These are phyloP conservation scores for Phytophthora crassamura DNA, from an alignment of 352 stramenopile species.

Conservation along the genomic window DNA sequence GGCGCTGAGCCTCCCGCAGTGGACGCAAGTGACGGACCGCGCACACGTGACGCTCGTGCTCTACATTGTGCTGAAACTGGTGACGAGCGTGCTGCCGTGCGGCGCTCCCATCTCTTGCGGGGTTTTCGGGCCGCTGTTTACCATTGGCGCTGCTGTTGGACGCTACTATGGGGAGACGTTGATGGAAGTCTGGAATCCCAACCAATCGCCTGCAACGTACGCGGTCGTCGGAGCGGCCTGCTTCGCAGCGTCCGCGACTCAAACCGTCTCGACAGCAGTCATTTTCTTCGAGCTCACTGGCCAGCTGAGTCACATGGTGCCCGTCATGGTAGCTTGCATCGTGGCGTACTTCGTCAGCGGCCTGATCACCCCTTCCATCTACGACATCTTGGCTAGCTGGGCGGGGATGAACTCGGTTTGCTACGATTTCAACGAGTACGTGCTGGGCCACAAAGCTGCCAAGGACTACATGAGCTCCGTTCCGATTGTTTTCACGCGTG, in stretches of 20 bases:
- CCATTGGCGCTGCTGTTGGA: conserved; percentile 78
- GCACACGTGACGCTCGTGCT: conserved; percentile 67
- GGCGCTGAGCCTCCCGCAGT: conserved; percentile 58
- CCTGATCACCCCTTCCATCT: conserved; percentile 81
- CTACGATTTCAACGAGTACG: conserved; percentile 82
- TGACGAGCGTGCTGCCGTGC: conserved; percentile 71
- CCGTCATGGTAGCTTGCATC: conserved; percentile 83
- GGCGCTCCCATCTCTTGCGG: conserved; percentile 80
- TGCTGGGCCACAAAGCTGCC: conserved; percentile 71
- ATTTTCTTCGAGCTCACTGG: conserved; percentile 91
- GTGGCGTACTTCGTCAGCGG: conserved; percentile 82
- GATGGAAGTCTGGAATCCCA: conserved; percentile 79
- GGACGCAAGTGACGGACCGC: conserved; percentile 68
- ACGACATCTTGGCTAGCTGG: conserved; percentile 85
- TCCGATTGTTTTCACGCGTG: conserved; percentile 65
- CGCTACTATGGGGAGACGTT: conserved; percentile 81
- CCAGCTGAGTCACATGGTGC: conserved; percentile 84
- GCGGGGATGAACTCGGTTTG: conserved; percentile 80
- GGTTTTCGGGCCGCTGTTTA: conserved; percentile 85
- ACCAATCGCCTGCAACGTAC: conserved; percentile 83
- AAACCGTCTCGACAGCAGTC: conserved; percentile 88
- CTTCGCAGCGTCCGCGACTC: conserved; percentile 91
- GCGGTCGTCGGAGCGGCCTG: conserved; percentile 92
- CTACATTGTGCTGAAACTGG: conserved; percentile 79
- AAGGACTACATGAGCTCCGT: conserved; percentile 70